Base-by-base conservation (phyloP, 1,284 basidiomycete species). In the Thelephora terrestris region DNA sequence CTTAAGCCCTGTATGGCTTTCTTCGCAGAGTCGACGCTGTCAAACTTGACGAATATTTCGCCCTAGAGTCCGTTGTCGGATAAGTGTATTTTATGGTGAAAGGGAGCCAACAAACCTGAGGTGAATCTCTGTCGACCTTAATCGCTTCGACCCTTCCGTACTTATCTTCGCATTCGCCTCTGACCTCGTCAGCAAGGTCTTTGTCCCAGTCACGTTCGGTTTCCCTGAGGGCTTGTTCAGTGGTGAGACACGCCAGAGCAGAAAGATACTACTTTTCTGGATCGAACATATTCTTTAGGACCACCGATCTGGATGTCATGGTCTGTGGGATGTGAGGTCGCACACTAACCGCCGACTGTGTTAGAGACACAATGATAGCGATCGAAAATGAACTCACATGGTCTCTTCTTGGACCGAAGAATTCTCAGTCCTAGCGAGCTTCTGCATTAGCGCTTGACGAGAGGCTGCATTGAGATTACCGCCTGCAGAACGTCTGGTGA, bases 371-470 rank as follows among this genome's bases (percentile, higher is more conserved):
- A 42, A 25, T 12, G 16, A 2, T 10, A 6, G n/a, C 10, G 7
- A 42, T 42, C 12, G 16, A 14, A 23, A 18, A 12, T 42, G 45
- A 23, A 64, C 79, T 56, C 66, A 87, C 84, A 76, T 64, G 38
- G 79, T 74, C 57, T 79, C 72, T 55, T 76, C 71, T 57, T 70
- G 71, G 48, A 71, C 65, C 43, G 75, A 66, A 37, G 81, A 65
- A 47, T 78, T 73, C 57, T 92, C 88, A 66, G 78, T 88, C 73
- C 93, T 91, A 64, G 93, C 91, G 76, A 97, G 86, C 81, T 96
- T 97, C 71, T 93, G 90, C 93, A 97, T 97, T 71, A 97, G 87
- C 68, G 91, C 90, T 75, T 94, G 91, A 69, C 93, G 87, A 62
- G 90, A 91, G 58, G 87, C 89, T 73, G 87, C 88, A 71, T 95